Percentiles rank a stretch among this genome's conserved stretches.
These are phyloP conservation scores for Dendrocalamus sinicus DNA, from an alignment of 176 grass and related monocot genomes.

Conservation along the genomic window DNA sequence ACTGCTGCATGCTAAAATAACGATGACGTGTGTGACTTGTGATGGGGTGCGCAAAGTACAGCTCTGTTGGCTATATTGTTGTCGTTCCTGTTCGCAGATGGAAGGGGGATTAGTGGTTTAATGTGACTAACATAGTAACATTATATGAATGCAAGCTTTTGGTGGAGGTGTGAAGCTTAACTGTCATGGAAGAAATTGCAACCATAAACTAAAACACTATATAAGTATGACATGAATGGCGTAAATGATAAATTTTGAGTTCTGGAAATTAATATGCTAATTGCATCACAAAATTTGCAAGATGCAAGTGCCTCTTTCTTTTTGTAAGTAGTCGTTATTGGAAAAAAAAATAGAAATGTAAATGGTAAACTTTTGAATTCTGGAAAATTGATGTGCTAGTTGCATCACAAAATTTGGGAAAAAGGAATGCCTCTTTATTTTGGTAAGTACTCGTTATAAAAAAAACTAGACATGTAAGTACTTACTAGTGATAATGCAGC, in stretches of 20 bases:
- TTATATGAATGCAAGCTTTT: neutral
- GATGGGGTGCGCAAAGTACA: neutral
- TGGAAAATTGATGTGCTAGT: neutral
- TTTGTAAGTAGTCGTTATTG: neutral
- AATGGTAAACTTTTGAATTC: neutral
- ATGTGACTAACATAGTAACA: slow-evolving; percentile 9
- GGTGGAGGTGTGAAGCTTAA: neutral
- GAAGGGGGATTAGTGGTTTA: neutral
- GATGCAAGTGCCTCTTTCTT: neutral
- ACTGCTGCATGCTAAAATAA: too few species aligned
- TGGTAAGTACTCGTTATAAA: neutral
- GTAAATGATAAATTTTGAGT: neutral
- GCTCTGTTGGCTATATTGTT: neutral
- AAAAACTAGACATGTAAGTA: neutral
- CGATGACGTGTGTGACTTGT: too few species aligned
- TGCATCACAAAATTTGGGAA: neutral
- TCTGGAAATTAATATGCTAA: neutral
- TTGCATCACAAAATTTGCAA: neutral
- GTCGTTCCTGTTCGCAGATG: neutral
- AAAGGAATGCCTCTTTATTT: neutral
- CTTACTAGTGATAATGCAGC: neutral
- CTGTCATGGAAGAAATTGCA: neutral
- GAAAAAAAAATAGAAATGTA: neutral
- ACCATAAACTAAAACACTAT: neutral
- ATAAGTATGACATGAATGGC: neutral